Conservation (phyloP, 1,139 yeast species). For the Casaregolazyma suthepensis region DNA sequence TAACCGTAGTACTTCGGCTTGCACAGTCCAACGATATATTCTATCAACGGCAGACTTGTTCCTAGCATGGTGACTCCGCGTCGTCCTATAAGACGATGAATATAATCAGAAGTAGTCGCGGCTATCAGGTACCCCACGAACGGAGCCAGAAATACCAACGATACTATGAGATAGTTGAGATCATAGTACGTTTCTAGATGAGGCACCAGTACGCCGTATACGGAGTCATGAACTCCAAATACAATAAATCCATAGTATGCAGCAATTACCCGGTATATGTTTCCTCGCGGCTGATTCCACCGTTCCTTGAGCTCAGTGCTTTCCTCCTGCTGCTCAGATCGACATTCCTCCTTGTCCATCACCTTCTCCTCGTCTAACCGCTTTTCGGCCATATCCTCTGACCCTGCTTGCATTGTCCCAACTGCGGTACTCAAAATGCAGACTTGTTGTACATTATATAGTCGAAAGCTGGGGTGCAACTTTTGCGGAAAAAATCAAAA, state of each 20-base stretch:
- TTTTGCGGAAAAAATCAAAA: neutral
- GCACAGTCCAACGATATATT: slow-evolving; percentile 40
- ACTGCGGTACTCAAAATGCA: neutral
- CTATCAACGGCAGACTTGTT: slow-evolving; percentile 33
- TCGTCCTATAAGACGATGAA: slow-evolving; percentile 40
- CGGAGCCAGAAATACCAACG: slow-evolving; percentile 28
- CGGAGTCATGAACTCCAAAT: slow-evolving; percentile 29
- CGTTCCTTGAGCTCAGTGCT: slow-evolving; percentile 7
- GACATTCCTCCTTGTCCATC: neutral
- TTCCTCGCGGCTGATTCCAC: slow-evolving; percentile 23
- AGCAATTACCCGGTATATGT: slow-evolving; percentile 18
- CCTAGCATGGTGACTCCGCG: slow-evolving; percentile 38
- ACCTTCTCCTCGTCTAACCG: neutral
- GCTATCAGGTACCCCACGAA: slow-evolving; percentile 35
- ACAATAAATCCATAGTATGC: slow-evolving; percentile 25
- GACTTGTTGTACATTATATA: neutral
- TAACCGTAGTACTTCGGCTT: slow-evolving; percentile 38
- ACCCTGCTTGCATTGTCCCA: neutral
- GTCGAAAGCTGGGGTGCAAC: neutral
- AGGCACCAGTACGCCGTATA: slow-evolving; percentile 26
- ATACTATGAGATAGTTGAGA: slow-evolving; percentile 24
- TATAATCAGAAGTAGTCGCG: slow-evolving; percentile 31
- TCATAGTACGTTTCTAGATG: slow-evolving; percentile 26
- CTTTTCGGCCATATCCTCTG: neutral
- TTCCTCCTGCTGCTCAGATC: no score